Conservation (phyloP, 148 eudicot species). For the Diospyros lotus region DNA sequence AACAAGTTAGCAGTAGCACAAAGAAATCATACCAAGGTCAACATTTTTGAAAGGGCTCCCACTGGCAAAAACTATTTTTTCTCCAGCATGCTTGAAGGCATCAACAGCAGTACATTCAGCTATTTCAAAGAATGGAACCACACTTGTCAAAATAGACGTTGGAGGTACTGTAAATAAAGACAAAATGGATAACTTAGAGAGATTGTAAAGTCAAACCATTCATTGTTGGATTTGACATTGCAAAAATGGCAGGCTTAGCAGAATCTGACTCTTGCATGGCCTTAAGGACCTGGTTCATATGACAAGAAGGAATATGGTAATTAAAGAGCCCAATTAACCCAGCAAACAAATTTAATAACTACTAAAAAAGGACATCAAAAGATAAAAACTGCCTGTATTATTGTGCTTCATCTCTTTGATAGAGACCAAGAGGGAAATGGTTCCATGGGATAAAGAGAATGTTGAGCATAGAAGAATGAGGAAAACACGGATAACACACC, state of each 20-base stretch:
- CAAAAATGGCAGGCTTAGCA: constrained; percentile 87
- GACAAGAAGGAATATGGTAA: constrained; percentile 4
- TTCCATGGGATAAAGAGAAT: background rate
- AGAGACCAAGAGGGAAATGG: constrained; percentile 3
- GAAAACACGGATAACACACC: background rate
- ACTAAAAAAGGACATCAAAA: background rate
- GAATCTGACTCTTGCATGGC: constrained; percentile 90
- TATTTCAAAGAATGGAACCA: constrained; percentile 26
- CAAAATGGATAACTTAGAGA: constrained; percentile 4
- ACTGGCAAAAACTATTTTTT: constrained; percentile 86
- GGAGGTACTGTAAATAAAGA: background rate
- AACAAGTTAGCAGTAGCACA: background rate
- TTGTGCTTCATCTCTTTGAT: background rate
- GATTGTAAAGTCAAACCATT: constrained; percentile 55
- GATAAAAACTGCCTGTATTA: background rate
- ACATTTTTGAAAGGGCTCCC: constrained; percentile 96
- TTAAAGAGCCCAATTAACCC: background rate
- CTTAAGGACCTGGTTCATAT: constrained; percentile 61
- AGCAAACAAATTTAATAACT: background rate
- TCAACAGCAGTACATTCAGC: constrained; percentile 96
- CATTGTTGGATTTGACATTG: constrained; percentile 96
- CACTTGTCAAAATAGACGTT: background rate
- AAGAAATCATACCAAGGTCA: constrained; percentile 59
- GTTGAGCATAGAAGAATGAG: background rate
- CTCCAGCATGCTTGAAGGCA: constrained; percentile 94